A percentile compares a stretch with the other conserved stretches of the same genome.
Conservation (phyloP, 176 grass and related monocot genomes). For the Aechmea fasciata region DNA sequence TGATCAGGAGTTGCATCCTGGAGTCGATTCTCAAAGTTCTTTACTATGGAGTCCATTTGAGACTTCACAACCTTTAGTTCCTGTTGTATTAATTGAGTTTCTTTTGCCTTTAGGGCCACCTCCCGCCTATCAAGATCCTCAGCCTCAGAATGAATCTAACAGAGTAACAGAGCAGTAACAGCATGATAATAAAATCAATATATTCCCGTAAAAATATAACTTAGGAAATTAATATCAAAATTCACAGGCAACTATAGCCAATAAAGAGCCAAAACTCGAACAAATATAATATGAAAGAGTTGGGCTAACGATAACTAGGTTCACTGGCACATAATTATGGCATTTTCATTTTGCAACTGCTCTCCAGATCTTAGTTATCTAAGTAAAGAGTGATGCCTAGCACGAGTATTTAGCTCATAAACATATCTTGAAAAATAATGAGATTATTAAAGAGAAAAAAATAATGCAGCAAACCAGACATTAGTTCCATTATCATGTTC, state of each 20-base stretch:
- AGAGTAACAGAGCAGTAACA: constrained; percentile 10
- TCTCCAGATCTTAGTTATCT: not conserved
- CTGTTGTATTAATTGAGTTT: constrained; percentile 42
- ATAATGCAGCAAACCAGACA: no score
- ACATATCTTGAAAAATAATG: no score
- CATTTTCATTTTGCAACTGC: not conserved
- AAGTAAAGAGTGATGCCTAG: not conserved
- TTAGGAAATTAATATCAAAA: not conserved
- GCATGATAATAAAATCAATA: not conserved
- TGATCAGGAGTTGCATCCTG: constrained; percentile 45
- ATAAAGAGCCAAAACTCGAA: not conserved
- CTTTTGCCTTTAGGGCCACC: constrained; percentile 34
- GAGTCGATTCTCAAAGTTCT: constrained; percentile 45
- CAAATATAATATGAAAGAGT: not conserved
- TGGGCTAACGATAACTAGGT: not conserved
- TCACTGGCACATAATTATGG: not conserved
- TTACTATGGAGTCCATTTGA: constrained; percentile 58
- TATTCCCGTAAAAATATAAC: not conserved
- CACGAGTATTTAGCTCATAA: not conserved
- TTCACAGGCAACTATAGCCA: not conserved
- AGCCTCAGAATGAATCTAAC: constrained; percentile 41
- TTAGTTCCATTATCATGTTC: no score
- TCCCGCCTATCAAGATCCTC: constrained; percentile 47
- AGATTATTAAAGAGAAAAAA: no score
- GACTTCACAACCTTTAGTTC: constrained; percentile 51